Base-by-base conservation (phyloP, 2,329 filamentous ascomycete genomes). In the Alternaria sp. region DNA sequence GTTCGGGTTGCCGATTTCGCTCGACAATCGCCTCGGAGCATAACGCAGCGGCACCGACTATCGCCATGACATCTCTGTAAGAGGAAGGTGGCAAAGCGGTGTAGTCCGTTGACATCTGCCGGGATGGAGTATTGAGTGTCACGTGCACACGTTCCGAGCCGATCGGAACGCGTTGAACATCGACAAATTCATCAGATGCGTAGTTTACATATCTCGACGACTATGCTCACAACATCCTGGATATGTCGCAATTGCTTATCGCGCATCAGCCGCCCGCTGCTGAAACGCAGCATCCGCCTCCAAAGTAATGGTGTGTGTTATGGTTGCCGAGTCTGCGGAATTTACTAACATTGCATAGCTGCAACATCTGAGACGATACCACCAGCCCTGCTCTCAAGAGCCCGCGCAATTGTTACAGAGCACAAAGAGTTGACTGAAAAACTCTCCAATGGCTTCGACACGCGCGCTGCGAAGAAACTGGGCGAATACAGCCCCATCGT, bases 381-480 rank as follows among this genome's bases (percentile, higher is more conserved):
- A 20, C 81, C 85, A 34, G 81, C 84, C 16, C 79, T 90, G 10
- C 81, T 90, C 28, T 79, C 79, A 4, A 80, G 86, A 65, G 87
- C 87, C 49, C 84, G 85, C 64, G 75, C 81, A 30, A 77, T 90
- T 25, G 83, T 85, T 14, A 69, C 79, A 18, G 87, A 90, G 71
- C 85, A 89, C 77, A 77, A 81, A 8, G 75, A 78, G n/a, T 80
- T 89, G 28, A 83, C 82, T 0, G 76, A 82, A 11, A 80, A 82
- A 65, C 81, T 89, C 28, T 81, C 81, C 20, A 79, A 83, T 62
- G 81, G 82, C 49, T 90, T 88, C 68, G 85, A 89, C 64, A 78
- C 83, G 10, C 80, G 80, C 51, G 78, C 82, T 7, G 87, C 88
- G 43, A 89, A 87, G 77, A 84, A 84, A 65, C 72, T 85, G 30